Percentiles rank a stretch among this genome's conserved stretches.
phyloP scores from a whole-genome alignment of 2,329 filamentous ascomycete species.

The Exophiala phaeomuriformis region DNA sequence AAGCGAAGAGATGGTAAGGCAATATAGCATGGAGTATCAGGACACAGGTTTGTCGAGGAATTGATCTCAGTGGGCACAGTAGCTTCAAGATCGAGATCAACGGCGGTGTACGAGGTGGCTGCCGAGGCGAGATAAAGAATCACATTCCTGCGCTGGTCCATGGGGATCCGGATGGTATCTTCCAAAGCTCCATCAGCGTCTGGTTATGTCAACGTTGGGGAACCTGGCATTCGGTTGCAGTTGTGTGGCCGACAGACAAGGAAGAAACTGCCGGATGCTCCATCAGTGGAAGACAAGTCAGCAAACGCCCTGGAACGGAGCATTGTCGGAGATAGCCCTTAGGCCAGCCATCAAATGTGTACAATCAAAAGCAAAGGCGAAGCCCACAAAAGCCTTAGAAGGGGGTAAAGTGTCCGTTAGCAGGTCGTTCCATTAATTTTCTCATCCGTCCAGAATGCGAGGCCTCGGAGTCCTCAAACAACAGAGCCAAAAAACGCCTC shows the following conservation, averaged over 20 bases:
- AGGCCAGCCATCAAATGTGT: not conserved
- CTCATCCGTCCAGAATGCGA: conserved; percentile 10
- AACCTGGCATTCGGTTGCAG: too few species aligned
- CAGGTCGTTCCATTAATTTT: conserved; percentile 19
- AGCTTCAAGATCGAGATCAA: not conserved
- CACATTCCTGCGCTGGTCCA: too few species aligned
- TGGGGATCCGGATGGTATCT: too few species aligned
- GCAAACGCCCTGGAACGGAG: too few species aligned
- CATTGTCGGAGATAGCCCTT: too few species aligned
- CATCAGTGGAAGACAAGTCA: too few species aligned
- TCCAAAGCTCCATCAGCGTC: too few species aligned
- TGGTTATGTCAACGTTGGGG: too few species aligned
- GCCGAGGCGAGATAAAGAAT: not conserved
- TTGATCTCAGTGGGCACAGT: not conserved
- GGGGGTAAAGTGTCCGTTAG: not conserved
- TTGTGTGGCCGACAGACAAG: too few species aligned
- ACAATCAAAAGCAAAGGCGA: conserved; percentile 1
- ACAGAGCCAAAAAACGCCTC: conserved; percentile 8
- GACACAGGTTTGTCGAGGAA: not conserved
- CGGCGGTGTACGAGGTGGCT: not conserved
- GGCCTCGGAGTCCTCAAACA: not conserved
- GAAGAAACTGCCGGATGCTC: too few species aligned
- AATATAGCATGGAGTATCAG: not conserved
- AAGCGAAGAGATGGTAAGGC: too few species aligned
- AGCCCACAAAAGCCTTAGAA: not conserved